Percentiles rank a stretch among this genome's conserved stretches.
phyloP scores from a whole-genome alignment of 2,329 filamentous ascomycete genomes.

The Trichoderma gracile region DNA sequence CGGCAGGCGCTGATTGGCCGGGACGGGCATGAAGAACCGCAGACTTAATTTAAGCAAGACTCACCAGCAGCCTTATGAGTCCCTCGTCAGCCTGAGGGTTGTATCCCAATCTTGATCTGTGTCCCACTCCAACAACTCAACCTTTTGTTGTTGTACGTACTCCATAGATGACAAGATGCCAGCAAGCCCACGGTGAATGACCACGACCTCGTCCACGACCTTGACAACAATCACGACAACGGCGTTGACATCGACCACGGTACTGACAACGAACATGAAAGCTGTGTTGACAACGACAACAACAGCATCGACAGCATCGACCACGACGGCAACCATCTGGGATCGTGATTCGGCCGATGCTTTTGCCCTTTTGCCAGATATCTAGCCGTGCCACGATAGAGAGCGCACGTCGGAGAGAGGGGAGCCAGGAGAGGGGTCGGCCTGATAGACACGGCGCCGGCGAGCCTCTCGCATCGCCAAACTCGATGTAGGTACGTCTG shows the following conservation, averaged over 20 bases:
- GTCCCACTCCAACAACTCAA: conserved; percentile 20
- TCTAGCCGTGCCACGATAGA: conserved; percentile 25
- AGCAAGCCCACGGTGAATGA: too few relatives aligned
- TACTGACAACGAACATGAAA: too few relatives aligned
- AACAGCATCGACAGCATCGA: too few relatives aligned
- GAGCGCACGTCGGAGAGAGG: conserved; percentile 17
- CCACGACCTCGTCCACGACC: not conserved
- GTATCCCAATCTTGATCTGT: conserved; percentile 23
- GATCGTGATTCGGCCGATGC: not conserved
- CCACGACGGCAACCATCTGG: conserved; percentile 10
- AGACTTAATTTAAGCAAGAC: conserved; percentile 16
- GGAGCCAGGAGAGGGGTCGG: not conserved
- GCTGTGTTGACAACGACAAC: too few relatives aligned
- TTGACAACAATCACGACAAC: too few relatives aligned
- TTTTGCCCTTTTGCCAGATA: conserved; percentile 3
- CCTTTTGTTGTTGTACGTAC: too few relatives aligned
- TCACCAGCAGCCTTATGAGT: conserved; percentile 22
- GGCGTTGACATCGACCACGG: too few relatives aligned
- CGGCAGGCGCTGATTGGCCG: conserved; percentile 20
- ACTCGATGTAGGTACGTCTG: conserved; percentile 19
- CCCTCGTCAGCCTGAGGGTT: conserved; percentile 13
- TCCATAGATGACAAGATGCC: too few relatives aligned
- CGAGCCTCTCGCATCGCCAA: conserved; percentile 23
- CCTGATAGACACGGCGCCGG: conserved; percentile 3
- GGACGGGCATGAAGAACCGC: conserved; percentile 15